Evolutionary conservation across 345 rosid species (phyloP).

Genomic region (Brassica nigra): DNA sequence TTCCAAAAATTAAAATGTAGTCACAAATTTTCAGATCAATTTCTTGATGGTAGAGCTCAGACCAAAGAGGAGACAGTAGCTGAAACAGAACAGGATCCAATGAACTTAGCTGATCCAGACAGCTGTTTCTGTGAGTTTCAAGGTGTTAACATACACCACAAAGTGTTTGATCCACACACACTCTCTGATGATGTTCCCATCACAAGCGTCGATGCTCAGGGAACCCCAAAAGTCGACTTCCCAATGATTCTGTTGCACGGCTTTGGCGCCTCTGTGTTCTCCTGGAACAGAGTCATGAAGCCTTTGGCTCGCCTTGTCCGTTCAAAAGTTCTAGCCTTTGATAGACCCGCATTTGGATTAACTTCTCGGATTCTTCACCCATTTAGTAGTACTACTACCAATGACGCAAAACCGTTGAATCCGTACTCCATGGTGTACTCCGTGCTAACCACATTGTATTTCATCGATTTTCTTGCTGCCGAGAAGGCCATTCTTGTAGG

Average conservation of each 20-base stretch:
- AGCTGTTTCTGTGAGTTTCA: conserved; percentile 88
- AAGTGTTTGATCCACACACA: conserved; percentile 50
- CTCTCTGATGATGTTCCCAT: conserved; percentile 28
- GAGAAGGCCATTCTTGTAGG: conserved; percentile 79
- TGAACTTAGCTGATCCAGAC: conserved; percentile 75
- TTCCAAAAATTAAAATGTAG: neutral
- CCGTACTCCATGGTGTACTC: conserved; percentile 88
- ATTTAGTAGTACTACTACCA: conserved; percentile 15
- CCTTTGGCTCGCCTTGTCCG: conserved; percentile 59
- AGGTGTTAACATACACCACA: conserved; percentile 79
- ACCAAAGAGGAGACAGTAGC: conserved; percentile 48
- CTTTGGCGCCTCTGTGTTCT: conserved; percentile 91
- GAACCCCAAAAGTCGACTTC: conserved; percentile 37
- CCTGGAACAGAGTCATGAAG: conserved; percentile 80
- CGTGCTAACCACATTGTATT: conserved; percentile 72
- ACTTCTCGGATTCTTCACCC: conserved; percentile 62
- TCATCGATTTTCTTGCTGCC: conserved; percentile 67
- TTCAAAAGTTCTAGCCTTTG: conserved; percentile 83
- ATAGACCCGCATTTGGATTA: conserved; percentile 89
- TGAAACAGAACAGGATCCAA: conserved; percentile 77
- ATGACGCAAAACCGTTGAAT: conserved; percentile 54
- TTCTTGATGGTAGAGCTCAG: conserved; percentile 43
- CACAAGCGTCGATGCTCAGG: conserved; percentile 16
- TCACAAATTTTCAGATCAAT: conserved; percentile 44
- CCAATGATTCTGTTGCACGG: conserved; percentile 87